Evolutionary conservation across 164 flowering plant species (phyloP), one percentile per base, ranked within the genome.

Genomic region (Pachysandra terminalis): DNA sequence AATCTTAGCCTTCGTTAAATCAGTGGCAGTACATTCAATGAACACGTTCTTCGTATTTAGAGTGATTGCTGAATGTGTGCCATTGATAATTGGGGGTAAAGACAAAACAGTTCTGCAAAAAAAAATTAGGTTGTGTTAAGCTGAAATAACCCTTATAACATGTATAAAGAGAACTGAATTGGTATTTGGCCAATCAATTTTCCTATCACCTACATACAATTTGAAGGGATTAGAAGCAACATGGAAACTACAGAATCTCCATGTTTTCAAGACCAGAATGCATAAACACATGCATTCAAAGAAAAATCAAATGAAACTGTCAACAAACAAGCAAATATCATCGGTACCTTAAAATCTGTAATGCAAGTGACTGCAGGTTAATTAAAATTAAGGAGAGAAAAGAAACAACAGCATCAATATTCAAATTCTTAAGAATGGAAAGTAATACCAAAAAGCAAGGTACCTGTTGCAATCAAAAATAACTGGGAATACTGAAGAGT

Each of bases 21-120:
- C 99, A 72, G 96, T 91, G 52, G 96, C 98, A 27, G 97, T 91
- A 71, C 99, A 93, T 77, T 96, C 99, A 71, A 96, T 87, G 74
- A 96, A 85, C 28, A 96, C 95, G 80, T 90, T 93, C 83, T 84
- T 90, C 40, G 99, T 96, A 80, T 84, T 78, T 58, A 88, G 69
- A 51, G 83, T 79, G 45, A 96, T 92, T 60, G 99, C 99, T 32
- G 99, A 96, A 80, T 86, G 97, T 49, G 95, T 90, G 69, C 99
- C 87, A 83, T 96, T 90, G 22, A 96, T 96, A 35, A 96, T 93
- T 15, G 99, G 98, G 0, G 98, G 99, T 58, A 93, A 64, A 64
- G 99, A 96, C 72, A 96, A 52, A 61, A 96, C 99, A 67, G 89
- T 93, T 80, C 99, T 95, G 93, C 78, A 81, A 24, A 66, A 73